Percentiles rank a stretch among this genome's conserved stretches.
These are phyloP conservation scores for Hypericum perforatum DNA, from an alignment of 345 rosid genomes.

Conservation along the genomic window DNA sequence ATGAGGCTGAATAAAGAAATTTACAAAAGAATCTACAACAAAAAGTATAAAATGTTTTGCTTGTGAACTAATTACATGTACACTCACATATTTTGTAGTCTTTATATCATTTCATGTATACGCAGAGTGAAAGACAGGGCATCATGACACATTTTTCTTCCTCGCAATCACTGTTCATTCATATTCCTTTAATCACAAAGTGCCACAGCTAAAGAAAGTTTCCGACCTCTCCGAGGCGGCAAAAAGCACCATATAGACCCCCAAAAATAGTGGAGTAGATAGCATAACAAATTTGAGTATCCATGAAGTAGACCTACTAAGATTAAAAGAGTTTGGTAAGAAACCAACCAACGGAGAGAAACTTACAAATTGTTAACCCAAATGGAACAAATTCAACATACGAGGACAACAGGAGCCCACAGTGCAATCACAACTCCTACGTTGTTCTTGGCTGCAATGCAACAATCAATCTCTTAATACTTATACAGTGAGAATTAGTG, in stretches of 20 bases:
- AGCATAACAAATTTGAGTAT: conserved; percentile 55
- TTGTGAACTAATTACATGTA: too few relatives aligned
- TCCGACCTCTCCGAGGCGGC: conserved; percentile 55
- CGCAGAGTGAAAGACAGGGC: too few relatives aligned
- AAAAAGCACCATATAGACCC: conserved; percentile 47
- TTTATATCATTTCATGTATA: too few relatives aligned
- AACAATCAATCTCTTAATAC: conserved; percentile 1
- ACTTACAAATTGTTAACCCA: not conserved
- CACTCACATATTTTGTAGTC: too few relatives aligned
- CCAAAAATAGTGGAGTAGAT: conserved; percentile 47
- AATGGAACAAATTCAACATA: conserved; percentile 12
- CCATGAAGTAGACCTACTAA: conserved; percentile 50
- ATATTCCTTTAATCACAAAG: too few relatives aligned
- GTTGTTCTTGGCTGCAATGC: conserved; percentile 37
- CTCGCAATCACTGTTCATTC: too few relatives aligned
- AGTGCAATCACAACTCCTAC: conserved; percentile 41
- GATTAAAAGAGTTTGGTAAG: not conserved
- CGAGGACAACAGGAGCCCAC: conserved; percentile 48
- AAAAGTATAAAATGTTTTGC: not conserved
- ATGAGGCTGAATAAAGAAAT: too few relatives aligned
- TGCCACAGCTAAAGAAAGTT: not conserved
- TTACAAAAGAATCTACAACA: too few relatives aligned
- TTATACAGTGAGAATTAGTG: not conserved
- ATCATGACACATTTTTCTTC: too few relatives aligned
- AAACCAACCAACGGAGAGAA: too few relatives aligned